Base-by-base conservation (phyloP, 371 early-diverging fungal genomes). In the Mortierella sp. region DNA sequence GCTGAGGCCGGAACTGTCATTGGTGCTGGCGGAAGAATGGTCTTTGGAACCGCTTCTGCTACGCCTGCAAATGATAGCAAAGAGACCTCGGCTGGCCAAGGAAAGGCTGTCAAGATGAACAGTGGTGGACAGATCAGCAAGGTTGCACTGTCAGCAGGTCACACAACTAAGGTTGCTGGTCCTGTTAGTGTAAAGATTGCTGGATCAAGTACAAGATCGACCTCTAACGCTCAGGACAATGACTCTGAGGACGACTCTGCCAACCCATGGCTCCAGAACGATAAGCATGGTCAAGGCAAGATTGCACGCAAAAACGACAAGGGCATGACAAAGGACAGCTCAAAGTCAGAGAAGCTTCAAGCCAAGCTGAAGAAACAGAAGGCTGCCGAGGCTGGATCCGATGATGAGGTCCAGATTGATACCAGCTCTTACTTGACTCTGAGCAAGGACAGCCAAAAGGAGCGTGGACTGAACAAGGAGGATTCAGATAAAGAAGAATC, bases 231-330 rank as follows among this genome's bases (percentile, higher is more conserved):
- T n/a, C 81, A 81, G 58, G 67, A 77, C 26, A 71, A 84, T 49
- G 76, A 71, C 54, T 72, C 79, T 8, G 72, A 59, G 10, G 80
- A 83, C 3, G 83, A 76, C 2, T 64, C 76, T 26, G 62, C 75
- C 28, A 94, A 93, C 76, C 93, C 93, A 16, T 93, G 94, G 94
- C 83, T 93, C 4, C 86, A 89, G 61, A 70, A 61, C 0, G 84
- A 81, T 18, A 80, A 70, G 14, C 78, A 75, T 16, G 68, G 89
- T 63, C 90, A 91, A 62, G 89, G 90, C 58, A 86, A 88, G 68
- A 90, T 89, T 73, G 84, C 75, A 12, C 84, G 88, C 66, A 88
- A 89, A 71, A 85, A 83, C 18, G 80, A 83, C 37, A 85, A 85
- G 52, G 86, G 86, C 35, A 88, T 89, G 72, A 83, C 83, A 49